Base-by-base conservation (phyloP, 1,139 yeast species). In the Blastobotrys raffinosifermentans region DNA sequence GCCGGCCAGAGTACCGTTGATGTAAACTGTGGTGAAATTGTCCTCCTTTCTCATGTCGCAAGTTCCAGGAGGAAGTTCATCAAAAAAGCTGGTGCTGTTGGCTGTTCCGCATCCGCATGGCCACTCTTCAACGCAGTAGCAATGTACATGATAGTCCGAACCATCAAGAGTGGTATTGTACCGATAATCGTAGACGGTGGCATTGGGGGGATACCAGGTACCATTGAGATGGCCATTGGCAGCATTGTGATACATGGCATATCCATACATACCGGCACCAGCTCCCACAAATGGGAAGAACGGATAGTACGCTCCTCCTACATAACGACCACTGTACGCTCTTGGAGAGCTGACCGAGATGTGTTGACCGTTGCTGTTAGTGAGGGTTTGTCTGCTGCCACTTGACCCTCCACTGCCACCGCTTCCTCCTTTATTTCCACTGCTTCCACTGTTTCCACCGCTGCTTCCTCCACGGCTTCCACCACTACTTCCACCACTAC, bases 91-190 rank as follows among this genome's bases (percentile, higher is more conserved):
- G 5, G 36, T 30, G 7, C 37, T 35, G 17, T 41, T 41, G 14
- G 38, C 45, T 31, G 38, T 33, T 22, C 47, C 51, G 31, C 56
- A 51, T 6, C 54, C 49, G 38, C 56, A 51, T 2, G 55, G 56
- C 20, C 38, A 30, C 14, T 42, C 21, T 15, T 40, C 30, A 16
- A 43, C 46, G 38, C 56, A 51, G 30, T 46, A 48, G 35, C 55
- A 51, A 18, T 43, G 35, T 5, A 51, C 53, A 18, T 39, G 26
- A 23, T 47, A 47, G 19, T 36, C 25, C 5, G 53, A 49, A 17
- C 50, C 50, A 32, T 47, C 48, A 20, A 40, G n/a, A 11, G 48
- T 44, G 13, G 44, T 41, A 26, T 42, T 41, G 40, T 51, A 51
- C 19, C 33, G 14, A 40, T 51, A 51, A 2, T 39, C 38, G 35